Percentiles rank a stretch among this genome's conserved stretches.
Conservation (phyloP, 805 yeast genomes). For the Pichia thaimueangensis region DNA sequence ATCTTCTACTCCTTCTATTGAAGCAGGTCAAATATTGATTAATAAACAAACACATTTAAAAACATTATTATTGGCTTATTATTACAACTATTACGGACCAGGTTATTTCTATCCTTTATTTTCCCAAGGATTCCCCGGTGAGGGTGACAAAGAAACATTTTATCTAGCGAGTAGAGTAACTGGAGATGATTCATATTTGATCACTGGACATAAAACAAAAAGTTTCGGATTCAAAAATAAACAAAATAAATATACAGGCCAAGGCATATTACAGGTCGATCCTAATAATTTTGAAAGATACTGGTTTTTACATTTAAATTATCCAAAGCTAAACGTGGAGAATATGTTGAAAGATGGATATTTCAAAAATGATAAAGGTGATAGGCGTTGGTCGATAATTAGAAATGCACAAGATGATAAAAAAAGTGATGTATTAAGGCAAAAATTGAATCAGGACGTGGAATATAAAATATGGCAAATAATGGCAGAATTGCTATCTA, state of each 20-base stretch:
- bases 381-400: conserved; percentile 24
- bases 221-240: conserved; percentile 26
- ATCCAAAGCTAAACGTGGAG: conserved; percentile 26
- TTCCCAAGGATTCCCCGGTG: conserved; percentile 70
- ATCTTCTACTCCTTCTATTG: conserved; percentile 51
- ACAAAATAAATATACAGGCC: conserved; percentile 23
- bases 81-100: conserved; percentile 65
- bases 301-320: conserved; percentile 28
- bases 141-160: conserved; percentile 77
- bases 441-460: conserved; percentile 20
- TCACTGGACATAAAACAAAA: conserved; percentile 27
- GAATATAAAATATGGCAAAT: conserved; percentile 25
- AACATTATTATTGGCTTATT: conserved; percentile 52
- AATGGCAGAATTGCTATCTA: conserved; percentile 17
- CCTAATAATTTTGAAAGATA: conserved; percentile 22
- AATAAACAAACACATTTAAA: conserved; percentile 54
- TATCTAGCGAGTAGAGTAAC: conserved; percentile 56
- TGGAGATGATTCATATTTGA: conserved; percentile 23
- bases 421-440: conserved; percentile 4
- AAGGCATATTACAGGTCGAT: conserved; percentile 27
- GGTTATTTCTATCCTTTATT: conserved; percentile 58
- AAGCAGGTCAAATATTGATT: conserved; percentile 63
- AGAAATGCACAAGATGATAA: conserved; percentile 27
- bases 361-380: conserved; percentile 15
- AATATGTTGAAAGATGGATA: conserved; percentile 16